Evolutionary conservation across 2,329 filamentous ascomycete genomes (phyloP).

Genomic region (Colletotrichum sp.): DNA sequence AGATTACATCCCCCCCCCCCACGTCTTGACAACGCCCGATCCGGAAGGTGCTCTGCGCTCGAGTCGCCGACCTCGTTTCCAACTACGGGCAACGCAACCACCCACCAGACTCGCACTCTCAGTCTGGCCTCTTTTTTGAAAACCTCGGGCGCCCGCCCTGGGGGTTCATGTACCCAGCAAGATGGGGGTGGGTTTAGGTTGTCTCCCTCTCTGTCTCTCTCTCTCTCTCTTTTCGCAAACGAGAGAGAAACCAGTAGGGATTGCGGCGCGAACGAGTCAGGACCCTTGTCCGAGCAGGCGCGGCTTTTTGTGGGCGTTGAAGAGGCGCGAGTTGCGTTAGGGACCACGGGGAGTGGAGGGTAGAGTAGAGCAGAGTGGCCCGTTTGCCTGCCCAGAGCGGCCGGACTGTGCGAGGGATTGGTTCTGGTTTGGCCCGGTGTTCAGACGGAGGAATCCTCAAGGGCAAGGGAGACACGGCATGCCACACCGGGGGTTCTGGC

Average conservation of each 20-base stretch:
- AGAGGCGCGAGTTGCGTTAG: background rate
- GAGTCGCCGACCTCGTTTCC: background rate
- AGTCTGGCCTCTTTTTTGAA: background rate
- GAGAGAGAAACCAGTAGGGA: background rate
- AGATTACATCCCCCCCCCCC: background rate
- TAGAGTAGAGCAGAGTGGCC: background rate
- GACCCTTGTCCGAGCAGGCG: conserved; percentile 8
- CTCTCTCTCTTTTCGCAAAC: background rate
- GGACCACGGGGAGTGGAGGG: background rate
- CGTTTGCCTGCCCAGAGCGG: background rate
- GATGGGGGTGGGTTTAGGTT: background rate
- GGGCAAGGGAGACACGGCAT: background rate
- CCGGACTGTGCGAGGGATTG: background rate
- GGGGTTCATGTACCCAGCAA: background rate
- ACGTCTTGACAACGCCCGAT: background rate
- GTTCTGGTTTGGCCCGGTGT: background rate
- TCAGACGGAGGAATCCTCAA: background rate
- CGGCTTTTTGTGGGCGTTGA: conserved; percentile 3
- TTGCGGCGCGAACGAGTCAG: conserved; percentile 1
- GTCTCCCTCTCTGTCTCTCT: background rate
- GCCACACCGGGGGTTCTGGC: background rate
- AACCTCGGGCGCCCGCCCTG: background rate
- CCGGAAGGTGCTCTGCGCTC: conserved; percentile 1
- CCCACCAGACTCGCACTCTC: background rate
- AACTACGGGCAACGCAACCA: background rate